phyloP scores from a whole-genome alignment of 192 early-diverging fungal species.

The Gaertneriomyces sp. region DNA sequence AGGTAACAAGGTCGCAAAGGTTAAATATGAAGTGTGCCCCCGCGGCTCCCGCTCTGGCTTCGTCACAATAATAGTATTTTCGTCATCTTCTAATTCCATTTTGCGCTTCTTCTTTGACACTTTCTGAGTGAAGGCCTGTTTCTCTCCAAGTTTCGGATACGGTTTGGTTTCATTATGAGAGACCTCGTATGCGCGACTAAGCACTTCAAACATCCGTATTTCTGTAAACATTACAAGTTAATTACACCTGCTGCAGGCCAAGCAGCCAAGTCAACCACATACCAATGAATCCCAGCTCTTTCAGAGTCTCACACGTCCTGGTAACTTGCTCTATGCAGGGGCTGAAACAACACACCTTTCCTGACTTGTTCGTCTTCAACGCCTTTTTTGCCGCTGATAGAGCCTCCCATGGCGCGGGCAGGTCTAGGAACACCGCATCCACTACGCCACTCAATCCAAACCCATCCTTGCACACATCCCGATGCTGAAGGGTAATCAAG shows the following conservation, averaged over 20 bases:
- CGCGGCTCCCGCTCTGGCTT: constrained; percentile 58
- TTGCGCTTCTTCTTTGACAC: constrained; percentile 32
- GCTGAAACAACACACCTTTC: constrained; percentile 90
- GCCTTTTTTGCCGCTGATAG: constrained; percentile 79
- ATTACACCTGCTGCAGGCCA: background rate
- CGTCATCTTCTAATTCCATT: constrained; percentile 7
- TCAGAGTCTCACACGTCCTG: constrained; percentile 69
- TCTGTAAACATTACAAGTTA: constrained; percentile 37
- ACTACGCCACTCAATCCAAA: constrained; percentile 73
- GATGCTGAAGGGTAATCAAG: constrained; percentile 67
- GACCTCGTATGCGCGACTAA: constrained; percentile 76
- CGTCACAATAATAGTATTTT: constrained; percentile 48
- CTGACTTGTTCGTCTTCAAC: constrained; percentile 74
- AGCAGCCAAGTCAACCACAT: constrained; percentile 16
- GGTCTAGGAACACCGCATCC: constrained; percentile 89
- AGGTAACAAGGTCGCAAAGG: constrained; percentile 83
- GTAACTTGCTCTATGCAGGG: constrained; percentile 96
- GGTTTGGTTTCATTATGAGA: constrained; percentile 57
- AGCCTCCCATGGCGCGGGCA: constrained; percentile 96
- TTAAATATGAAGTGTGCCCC: constrained; percentile 93
- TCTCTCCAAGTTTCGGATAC: constrained; percentile 40
- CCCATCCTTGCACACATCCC: constrained; percentile 87
- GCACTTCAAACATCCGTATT: constrained; percentile 90
- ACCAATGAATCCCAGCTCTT: constrained; percentile 83
- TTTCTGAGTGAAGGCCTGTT: background rate